A percentile compares a stretch with the other conserved stretches of the same genome.
These are phyloP conservation scores for Symbiodinium natans DNA, from an alignment of 73 alveolate species.

Conservation along the genomic window DNA sequence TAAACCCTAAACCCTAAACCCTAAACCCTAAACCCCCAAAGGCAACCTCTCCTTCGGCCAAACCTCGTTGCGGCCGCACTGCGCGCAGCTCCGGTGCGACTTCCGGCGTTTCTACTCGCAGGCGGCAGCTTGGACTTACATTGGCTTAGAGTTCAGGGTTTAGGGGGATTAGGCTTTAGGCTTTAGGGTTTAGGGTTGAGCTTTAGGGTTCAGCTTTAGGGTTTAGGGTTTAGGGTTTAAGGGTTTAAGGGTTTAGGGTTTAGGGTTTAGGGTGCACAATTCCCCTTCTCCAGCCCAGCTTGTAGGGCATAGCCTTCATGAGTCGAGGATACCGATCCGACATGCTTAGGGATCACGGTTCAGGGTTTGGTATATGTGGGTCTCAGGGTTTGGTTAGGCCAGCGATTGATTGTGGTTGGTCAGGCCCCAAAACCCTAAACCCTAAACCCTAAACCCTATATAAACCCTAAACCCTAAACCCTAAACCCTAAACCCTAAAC, in stretches of 20 bases:
- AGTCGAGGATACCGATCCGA: too few relatives aligned
- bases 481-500: not conserved
- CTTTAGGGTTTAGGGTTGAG: not conserved
- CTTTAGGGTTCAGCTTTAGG: too few relatives aligned
- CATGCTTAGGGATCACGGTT: too few relatives aligned
- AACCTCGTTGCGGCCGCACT: constrained; percentile 76
- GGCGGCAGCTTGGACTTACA: constrained; percentile 5
- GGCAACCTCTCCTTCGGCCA: constrained; percentile 38
- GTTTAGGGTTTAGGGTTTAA: not conserved
- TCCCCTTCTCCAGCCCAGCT: too few relatives aligned
- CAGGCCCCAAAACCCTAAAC: not conserved
- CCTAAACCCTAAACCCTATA: not conserved
- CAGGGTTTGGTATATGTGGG: too few relatives aligned
- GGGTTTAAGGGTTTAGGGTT: not conserved
- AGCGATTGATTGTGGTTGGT: too few relatives aligned
- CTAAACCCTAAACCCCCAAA: not conserved
- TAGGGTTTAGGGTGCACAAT: too few relatives aligned
- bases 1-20: not conserved
- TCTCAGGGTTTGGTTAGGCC: too few relatives aligned
- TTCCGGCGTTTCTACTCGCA: constrained; percentile 25
- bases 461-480: not conserved
- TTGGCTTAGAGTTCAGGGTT: not conserved
- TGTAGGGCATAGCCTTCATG: too few relatives aligned
- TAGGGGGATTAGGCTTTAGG: not conserved
- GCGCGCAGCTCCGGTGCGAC: constrained; percentile 64